Base-by-base conservation (phyloP, 768 basidiomycete species). In the Clitopilus passeckerianus region DNA sequence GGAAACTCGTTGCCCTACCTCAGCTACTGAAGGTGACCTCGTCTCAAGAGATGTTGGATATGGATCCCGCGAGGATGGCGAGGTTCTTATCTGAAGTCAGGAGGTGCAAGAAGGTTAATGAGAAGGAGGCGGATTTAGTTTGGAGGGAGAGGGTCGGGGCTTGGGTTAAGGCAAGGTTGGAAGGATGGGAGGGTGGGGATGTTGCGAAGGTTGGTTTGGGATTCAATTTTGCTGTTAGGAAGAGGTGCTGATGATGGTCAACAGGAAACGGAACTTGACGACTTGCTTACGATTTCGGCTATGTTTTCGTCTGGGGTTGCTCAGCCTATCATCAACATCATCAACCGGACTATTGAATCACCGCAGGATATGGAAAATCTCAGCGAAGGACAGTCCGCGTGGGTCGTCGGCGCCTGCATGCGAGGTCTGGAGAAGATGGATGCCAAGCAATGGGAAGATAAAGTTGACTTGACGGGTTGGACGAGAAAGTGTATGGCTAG, bases 1-100 rank as follows among this genome's bases (percentile, higher is more conserved):
- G 90, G 90, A 90, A 85, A 67, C 74, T 84, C 33, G 69, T 91
- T 9, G 88, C 81, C 14, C 67, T 87, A 1, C 87, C 90, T 1
- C 70, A 78, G 12, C 66, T 91, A n/a, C 64, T 85, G 14, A 83
- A 82, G 63, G 73, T 75, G 30, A 82, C 81, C 6, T 54, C 70
- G 9, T 69, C 66, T 1, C 71, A 75, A 3, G 76, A 75, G 53
- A 65, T 86, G 20, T 65, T 86, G 14, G 74, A 82, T 24, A 60
- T 64, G 6, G 74, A 83, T n/a, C 76, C 81, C 4, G 66, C 66
- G 37, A 61, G 67, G 44, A 71, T 82, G 0, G 60, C 87, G 10
- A 75, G 75, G 18, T 74, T 90, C 58, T 71, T 89, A 15, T 81
- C 83, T 0, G 71, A 71, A 5, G 71, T 90, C 34, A 73, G 71